Conservation (phyloP, 2,329 filamentous ascomycete genomes). For the Cytospora piceae region DNA sequence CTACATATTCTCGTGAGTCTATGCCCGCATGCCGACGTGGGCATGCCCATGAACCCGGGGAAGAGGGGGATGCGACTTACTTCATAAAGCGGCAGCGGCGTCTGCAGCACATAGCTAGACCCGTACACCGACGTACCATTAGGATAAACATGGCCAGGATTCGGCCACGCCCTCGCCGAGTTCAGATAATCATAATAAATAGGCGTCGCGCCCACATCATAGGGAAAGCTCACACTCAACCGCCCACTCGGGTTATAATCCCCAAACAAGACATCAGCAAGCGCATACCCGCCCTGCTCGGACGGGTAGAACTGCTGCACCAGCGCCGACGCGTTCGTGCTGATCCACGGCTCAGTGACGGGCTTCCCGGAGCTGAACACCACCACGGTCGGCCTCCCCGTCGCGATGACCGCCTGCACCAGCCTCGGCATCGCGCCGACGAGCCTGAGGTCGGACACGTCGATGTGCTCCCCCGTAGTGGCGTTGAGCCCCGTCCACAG, state of each 20-base stretch:
- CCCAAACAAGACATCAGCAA: constrained; percentile 69
- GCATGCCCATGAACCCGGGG: background rate
- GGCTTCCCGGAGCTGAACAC: constrained; percentile 73
- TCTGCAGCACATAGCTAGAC: constrained; percentile 65
- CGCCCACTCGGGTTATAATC: constrained; percentile 68
- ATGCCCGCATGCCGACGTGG: background rate
- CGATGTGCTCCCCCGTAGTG: constrained; percentile 76
- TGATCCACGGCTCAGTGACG: constrained; percentile 74
- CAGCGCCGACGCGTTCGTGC: constrained; percentile 64
- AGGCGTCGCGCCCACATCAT: constrained; percentile 67
- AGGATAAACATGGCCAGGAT: constrained; percentile 55
- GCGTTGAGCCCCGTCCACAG: constrained; percentile 73
- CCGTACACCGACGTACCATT: constrained; percentile 68
- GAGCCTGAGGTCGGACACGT: constrained; percentile 65
- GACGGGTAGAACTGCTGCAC: constrained; percentile 77
- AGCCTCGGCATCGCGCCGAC: constrained; percentile 72
- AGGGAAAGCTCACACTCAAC: constrained; percentile 68
- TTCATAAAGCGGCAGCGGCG: constrained; percentile 61
- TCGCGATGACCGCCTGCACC: constrained; percentile 68
- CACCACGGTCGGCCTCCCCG: constrained; percentile 68
- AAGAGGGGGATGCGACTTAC: constrained; percentile 29
- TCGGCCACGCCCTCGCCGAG: constrained; percentile 58
- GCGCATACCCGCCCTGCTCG: constrained; percentile 67
- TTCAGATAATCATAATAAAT: constrained; percentile 76
- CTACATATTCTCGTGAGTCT: constrained; percentile 34